phyloP scores from a whole-genome alignment of 306 rosid genomes.

The Coriaria nepalensis region DNA sequence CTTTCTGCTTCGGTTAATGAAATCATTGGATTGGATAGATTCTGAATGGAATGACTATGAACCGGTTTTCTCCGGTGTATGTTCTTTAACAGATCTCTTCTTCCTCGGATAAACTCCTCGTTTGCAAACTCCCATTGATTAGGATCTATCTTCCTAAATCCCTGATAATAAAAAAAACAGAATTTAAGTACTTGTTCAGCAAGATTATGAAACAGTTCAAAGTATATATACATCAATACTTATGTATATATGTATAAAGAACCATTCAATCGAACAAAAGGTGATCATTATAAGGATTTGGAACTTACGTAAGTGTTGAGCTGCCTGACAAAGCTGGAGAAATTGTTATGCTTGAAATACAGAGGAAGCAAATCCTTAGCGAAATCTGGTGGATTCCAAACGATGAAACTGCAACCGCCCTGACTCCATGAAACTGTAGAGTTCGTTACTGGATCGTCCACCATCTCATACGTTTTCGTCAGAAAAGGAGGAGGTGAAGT shows the following conservation, averaged over 20 bases:
- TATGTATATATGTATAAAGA: too few relatives aligned
- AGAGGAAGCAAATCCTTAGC: slow-evolving; percentile 11
- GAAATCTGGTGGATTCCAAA: slow-evolving; percentile 19
- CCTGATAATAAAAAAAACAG: not conserved
- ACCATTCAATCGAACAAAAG: not conserved
- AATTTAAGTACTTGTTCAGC: too few relatives aligned
- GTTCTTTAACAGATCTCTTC: slow-evolving; percentile 12
- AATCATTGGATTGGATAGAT: not conserved
- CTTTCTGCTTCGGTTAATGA: slow-evolving; percentile 11
- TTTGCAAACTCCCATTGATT: slow-evolving; percentile 19
- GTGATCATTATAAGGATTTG: not conserved
- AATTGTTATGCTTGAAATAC: slow-evolving; percentile 20
- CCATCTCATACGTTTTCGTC: slow-evolving; percentile 20
- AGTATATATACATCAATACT: too few relatives aligned
- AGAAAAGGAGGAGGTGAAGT: slow-evolving; percentile 16
- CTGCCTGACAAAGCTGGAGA: slow-evolving; percentile 19
- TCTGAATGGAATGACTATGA: slow-evolving; percentile 12
- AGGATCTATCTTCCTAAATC: slow-evolving; percentile 15
- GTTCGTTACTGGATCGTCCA: slow-evolving; percentile 14
- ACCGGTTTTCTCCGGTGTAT: slow-evolving; percentile 15
- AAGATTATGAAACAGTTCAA: too few relatives aligned
- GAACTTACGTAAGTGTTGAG: slow-evolving; percentile 17
- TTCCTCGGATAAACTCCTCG: slow-evolving; percentile 17
- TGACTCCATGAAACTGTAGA: slow-evolving; percentile 12
- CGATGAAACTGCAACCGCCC: slow-evolving; percentile 15